Evolutionary conservation across 441 rosid genomes (phyloP).

Genomic region (Arabidopsis lyrata): DNA sequence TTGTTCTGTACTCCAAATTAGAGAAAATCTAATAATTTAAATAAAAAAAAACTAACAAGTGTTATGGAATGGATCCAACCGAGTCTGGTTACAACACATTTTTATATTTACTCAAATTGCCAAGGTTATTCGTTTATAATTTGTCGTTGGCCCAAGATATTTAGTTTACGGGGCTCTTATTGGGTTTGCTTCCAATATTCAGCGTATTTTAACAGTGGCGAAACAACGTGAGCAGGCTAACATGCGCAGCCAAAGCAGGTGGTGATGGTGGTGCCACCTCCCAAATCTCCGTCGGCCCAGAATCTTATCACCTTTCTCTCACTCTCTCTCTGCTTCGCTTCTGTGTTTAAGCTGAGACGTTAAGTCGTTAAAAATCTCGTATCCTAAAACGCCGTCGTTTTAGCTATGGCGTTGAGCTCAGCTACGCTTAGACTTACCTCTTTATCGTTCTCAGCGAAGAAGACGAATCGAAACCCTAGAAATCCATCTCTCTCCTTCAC

Average conservation of each 20-base stretch:
- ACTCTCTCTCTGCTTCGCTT: conserved; percentile 14
- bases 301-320: conserved; percentile 39
- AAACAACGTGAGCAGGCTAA: conserved; percentile 31
- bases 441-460: conserved; percentile 46
- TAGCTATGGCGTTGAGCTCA: conserved; percentile 50
- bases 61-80: background rate
- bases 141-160: conserved; percentile 23
- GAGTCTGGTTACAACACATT: background rate
- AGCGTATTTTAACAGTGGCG: conserved; percentile 30
- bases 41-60: background rate
- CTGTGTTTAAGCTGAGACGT: conserved; percentile 38
- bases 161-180: conserved; percentile 25
- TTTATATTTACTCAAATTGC: background rate
- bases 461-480: conserved; percentile 41
- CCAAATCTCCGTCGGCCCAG: conserved; percentile 31
- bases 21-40: background rate
- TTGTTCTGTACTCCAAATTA: background rate
- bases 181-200: conserved; percentile 6
- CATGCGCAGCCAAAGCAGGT: conserved; percentile 36
- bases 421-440: conserved; percentile 42
- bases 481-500: conserved; percentile 36
- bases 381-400: conserved; percentile 39
- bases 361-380: conserved; percentile 27
- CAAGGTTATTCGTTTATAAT: background rate
- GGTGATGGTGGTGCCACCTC: conserved; percentile 41